Base-by-base conservation (phyloP, 169 alveolate genomes). In the Plasmodium vinckei region DNA sequence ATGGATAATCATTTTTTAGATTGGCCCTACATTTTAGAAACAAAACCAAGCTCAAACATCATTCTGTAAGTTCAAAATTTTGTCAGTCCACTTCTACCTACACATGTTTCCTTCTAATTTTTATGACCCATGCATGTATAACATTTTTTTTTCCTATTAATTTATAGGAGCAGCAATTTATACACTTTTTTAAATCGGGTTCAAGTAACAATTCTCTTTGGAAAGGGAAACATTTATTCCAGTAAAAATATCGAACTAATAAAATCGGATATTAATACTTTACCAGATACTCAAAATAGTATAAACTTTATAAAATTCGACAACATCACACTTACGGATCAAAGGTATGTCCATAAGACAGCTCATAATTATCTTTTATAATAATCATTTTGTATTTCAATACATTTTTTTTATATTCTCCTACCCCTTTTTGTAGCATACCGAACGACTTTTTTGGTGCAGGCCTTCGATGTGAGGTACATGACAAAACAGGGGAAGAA, bases 391-490 rank as follows among this genome's bases (percentile, higher is more conserved):
- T n/a, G n/a, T n/a, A n/a, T 25, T 25, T 25, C 1, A 1, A 17
- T 56, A 10, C 25, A 56, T 70, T 10, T 47, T 39, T 1, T 25
- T 27, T n/a, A n/a, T n/a, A n/a, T n/a, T n/a, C n/a, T n/a, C n/a
- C n/a, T n/a, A n/a, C n/a, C n/a, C 47, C 1, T 21, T 21, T 21
- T 21, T 21, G 25, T 21, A 77, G 89, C 49, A 61, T 84, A 47
- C 91, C 91, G 9, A 69, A 69, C 1, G 67, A 84, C 25, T 84
- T 84, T 64, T 84, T 27, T 19, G 91, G 91, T 3, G 72, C 65
- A 2, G 91, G 91, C 2, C 68, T 84, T 13, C 61, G 68, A 13
- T 84, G 91, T 27, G 72, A 69, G 15, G 9, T 15, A 5, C 9
- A 79, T 15, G 33, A 57, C 1, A 13, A 64, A 25, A 13, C 9